Evolutionary conservation across 441 rosid genomes (phyloP), one percentile per base, ranked within the genome.

Genomic region (Bruguiera hainesii): DNA sequence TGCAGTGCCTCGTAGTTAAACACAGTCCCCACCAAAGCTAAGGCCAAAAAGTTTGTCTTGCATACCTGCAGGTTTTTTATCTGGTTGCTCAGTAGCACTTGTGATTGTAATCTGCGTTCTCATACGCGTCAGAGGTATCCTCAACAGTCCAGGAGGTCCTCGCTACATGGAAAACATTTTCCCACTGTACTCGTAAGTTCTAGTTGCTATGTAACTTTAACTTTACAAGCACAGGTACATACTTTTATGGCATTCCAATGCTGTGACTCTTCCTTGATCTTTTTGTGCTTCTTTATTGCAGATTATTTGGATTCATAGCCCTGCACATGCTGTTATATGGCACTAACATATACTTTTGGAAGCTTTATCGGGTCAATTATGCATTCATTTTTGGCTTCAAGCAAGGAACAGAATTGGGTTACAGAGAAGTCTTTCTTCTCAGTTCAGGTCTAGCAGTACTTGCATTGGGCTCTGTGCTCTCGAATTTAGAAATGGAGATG

Each of bases 401-500:
- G 84, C 76, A 79, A 76, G 93, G 91, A 63, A 82, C 78, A 46
- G 93, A 88, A 65, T 63, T 92, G 70, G 79, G 87, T 62, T 89
- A 81, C 42, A 78, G 85, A 75, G 86, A 89, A 80, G 85, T 89
- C 33, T 77, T 88, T 61, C 83, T 89, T 2, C 42, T 92, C 52
- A 61, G 87, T 57, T 76, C 81, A 37, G 89, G 79, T 51, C 86
- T 92, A 49, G 75, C 89, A 6, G 91, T 85, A 33, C 75, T 92
- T 18, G 78, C 85, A n/a, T 73, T 92, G 15, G 84, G 75, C 18
- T 82, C 82, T 29, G 84, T 80, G 33, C 74, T 89, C 35, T 87
- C 89, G 0, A 86, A 89, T 81, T 82, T 92, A 61, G 93, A 88
- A 60, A 88, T 92, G 98, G 96, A 92, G 57, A 84, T 87, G 85